phyloP scores from a whole-genome alignment of 257 asterid genomes.

The Solanum sitiens region DNA sequence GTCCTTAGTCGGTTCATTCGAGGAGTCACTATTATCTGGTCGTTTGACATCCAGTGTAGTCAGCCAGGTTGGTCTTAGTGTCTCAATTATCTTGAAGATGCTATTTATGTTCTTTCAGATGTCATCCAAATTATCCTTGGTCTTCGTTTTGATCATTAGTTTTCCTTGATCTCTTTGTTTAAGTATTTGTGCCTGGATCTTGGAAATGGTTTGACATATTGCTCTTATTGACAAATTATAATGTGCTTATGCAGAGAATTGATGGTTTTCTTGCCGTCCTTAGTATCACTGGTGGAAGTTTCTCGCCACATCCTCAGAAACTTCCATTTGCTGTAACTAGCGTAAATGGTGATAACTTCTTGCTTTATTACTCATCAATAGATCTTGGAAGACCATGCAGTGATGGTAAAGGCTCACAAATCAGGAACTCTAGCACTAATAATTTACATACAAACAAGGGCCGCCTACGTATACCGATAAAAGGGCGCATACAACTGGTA shows the following conservation, averaged over 20 bases:
- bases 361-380: conserved; percentile 76
- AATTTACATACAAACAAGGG: conserved; percentile 43
- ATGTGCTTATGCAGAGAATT: conserved; percentile 47
- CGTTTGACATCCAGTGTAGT: conserved; percentile 69
- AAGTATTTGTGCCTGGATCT: background rate
- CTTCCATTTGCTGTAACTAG: conserved; percentile 86
- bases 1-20: conserved; percentile 91
- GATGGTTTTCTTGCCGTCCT: conserved; percentile 90
- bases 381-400: conserved; percentile 45
- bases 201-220: background rate
- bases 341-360: conserved; percentile 71
- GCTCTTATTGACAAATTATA: background rate
- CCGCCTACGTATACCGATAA: conserved; percentile 73
- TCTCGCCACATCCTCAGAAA: conserved; percentile 78
- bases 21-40: conserved; percentile 88
- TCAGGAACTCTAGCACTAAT: conserved; percentile 63
- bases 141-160: background rate
- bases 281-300: conserved; percentile 75
- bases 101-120: background rate
- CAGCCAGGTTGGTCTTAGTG: conserved; percentile 37
- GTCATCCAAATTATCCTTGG: background rate
- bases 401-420: conserved; percentile 37
- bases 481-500: conserved; percentile 88
- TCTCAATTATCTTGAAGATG: background rate
- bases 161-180: background rate